These are phyloP conservation scores for Argentina anserina DNA, from an alignment of 306 rosid species.

Conservation along the genomic window DNA sequence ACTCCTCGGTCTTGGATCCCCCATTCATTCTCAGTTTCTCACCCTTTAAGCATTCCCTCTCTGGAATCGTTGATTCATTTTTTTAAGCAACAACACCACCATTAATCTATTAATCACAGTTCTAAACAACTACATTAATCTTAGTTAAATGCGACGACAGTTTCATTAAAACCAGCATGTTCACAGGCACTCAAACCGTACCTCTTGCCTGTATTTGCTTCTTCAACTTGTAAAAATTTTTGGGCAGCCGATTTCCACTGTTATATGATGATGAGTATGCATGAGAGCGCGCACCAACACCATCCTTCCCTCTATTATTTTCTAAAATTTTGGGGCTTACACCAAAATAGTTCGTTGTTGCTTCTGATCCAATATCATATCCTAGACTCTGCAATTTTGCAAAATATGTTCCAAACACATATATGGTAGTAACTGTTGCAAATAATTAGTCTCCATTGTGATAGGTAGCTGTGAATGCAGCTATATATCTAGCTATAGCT, in stretches of 20 bases:
- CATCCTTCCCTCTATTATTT: neutral
- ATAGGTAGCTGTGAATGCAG: too few relatives aligned
- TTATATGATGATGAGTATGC: neutral
- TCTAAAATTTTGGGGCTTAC: neutral
- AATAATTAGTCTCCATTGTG: neutral
- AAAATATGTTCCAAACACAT: neutral
- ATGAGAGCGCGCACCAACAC: slow-evolving; percentile 8
- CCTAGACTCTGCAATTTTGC: neutral
- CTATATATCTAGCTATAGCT: neutral
- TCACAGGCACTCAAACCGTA: slow-evolving; percentile 41
- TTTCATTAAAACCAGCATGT: slow-evolving; percentile 59
- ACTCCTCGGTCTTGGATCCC: slow-evolving; percentile 54
- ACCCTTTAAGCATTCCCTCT: slow-evolving; percentile 27
- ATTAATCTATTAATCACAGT: too few relatives aligned
- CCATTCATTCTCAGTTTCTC: slow-evolving; percentile 34
- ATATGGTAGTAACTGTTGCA: neutral
- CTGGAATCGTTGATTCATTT: slow-evolving; percentile 34
- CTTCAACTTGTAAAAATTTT: neutral
- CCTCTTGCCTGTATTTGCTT: neutral
- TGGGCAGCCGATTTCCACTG: neutral
- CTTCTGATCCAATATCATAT: neutral
- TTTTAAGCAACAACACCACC: slow-evolving; percentile 30
- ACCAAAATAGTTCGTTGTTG: neutral
- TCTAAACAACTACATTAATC: too few relatives aligned
- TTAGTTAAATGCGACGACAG: slow-evolving; percentile 24